Conservation (phyloP, 352 stramenopile species). For the Pythium myriotylum region DNA sequence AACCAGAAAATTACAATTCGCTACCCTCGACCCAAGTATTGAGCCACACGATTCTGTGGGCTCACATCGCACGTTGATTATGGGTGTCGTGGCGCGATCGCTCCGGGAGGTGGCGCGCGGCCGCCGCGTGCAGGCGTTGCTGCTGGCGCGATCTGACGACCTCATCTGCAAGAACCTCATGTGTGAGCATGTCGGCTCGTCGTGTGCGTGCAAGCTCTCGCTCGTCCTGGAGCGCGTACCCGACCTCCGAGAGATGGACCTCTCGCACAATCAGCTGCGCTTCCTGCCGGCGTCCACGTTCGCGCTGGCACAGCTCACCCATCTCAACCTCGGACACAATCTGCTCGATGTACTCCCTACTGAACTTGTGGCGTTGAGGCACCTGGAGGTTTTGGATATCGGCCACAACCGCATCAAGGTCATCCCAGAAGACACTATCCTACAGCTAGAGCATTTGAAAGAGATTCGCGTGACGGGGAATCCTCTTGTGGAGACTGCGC, state of each 20-base stretch:
- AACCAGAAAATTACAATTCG: neutral
- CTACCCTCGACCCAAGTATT: too few species aligned
- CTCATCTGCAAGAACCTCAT: conserved; percentile 92
- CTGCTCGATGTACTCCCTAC: conserved; percentile 49
- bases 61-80: too few species aligned
- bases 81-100: conserved; percentile 34
- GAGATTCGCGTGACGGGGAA: conserved; percentile 56
- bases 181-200: conserved; percentile 88
- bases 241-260: conserved; percentile 62
- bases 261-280: conserved; percentile 78
- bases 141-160: conserved; percentile 80
- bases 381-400: conserved; percentile 68
- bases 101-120: conserved; percentile 76
- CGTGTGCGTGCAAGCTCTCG: conserved; percentile 84
- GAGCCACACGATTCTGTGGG: too few species aligned
- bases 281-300: conserved; percentile 82
- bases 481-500: conserved; percentile 35
- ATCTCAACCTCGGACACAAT: conserved; percentile 75
- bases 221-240: conserved; percentile 77
- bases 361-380: conserved; percentile 44
- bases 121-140: conserved; percentile 50
- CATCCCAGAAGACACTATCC: conserved; percentile 47
- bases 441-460: conserved; percentile 38
- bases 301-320: conserved; percentile 52
- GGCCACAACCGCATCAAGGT: conserved; percentile 49